phyloP scores from a whole-genome alignment of 2,329 filamentous ascomycete genomes.

The Nemania sp. region DNA sequence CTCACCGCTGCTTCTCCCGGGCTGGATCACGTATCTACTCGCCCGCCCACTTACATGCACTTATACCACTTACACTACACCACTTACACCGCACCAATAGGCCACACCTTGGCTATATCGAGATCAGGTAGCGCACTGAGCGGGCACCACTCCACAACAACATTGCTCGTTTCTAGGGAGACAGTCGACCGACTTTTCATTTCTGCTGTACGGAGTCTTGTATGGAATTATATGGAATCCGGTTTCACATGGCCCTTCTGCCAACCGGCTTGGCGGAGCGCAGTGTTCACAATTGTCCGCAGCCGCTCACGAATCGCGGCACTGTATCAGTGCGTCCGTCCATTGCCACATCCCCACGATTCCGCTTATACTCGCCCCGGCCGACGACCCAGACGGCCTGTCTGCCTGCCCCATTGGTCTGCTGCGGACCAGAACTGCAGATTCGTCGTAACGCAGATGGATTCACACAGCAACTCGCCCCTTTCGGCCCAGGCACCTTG shows the following conservation, averaged over 20 bases:
- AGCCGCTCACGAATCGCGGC: not conserved
- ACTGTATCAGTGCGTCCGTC: conserved; percentile 1
- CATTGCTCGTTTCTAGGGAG: conserved; percentile 25
- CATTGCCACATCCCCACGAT: conserved; percentile 24
- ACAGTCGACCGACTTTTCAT: conserved; percentile 34
- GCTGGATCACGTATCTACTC: conserved; percentile 21
- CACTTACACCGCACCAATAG: too few species aligned
- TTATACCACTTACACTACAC: too few species aligned
- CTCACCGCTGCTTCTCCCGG: conserved; percentile 28
- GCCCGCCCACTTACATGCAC: conserved; percentile 15
- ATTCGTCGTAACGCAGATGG: conserved; percentile 18
- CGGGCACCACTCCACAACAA: conserved; percentile 27
- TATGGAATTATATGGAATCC: conserved; percentile 13
- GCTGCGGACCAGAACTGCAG: conserved; percentile 21
- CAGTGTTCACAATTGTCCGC: conserved; percentile 1
- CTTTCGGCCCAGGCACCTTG: conserved; percentile 19
- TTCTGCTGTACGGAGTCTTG: conserved; percentile 3
- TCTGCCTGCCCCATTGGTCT: conserved; percentile 23
- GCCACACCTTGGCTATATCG: conserved; percentile 22
- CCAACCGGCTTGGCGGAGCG: not conserved
- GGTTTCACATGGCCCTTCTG: conserved; percentile 11
- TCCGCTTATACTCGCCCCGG: conserved; percentile 22
- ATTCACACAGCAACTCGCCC: conserved; percentile 17
- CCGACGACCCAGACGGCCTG: conserved; percentile 6
- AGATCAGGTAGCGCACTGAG: conserved; percentile 17